phyloP scores from a whole-genome alignment of 805 yeast species.

The Candida pseudoglaebosa region DNA sequence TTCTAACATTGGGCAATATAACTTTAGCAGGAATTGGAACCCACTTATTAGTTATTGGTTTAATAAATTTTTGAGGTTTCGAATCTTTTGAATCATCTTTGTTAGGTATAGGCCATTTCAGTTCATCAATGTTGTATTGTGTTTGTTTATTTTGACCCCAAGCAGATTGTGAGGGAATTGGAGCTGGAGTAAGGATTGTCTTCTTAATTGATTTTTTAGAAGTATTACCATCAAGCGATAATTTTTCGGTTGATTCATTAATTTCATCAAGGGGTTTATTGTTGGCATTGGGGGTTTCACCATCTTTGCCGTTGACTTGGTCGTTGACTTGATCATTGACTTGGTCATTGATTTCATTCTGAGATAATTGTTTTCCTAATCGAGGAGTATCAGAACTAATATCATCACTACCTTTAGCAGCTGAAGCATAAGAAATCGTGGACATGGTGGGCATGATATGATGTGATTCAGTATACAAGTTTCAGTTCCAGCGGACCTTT shows the following conservation, averaged over 20 bases:
- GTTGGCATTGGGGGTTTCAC: slow-evolving; percentile 3
- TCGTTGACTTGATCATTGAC: slow-evolving; percentile 10
- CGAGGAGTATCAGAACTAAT: too few species aligned
- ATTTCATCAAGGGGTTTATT: slow-evolving; percentile 8
- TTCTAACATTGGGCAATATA: slow-evolving; percentile 34
- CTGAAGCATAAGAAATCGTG: slow-evolving; percentile 3
- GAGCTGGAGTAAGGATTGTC: slow-evolving; percentile 42
- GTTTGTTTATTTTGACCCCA: slow-evolving; percentile 31
- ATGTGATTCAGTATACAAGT: too few species aligned
- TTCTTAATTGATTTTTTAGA: slow-evolving; percentile 12
- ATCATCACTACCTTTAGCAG: slow-evolving; percentile 5
- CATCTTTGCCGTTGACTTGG: too few species aligned
- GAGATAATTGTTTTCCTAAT: too few species aligned
- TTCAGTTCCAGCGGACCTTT: too few species aligned
- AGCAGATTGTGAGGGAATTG: slow-evolving; percentile 40
- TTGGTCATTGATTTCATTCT: too few species aligned
- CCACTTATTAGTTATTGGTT: slow-evolving; percentile 42
- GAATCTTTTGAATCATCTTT: slow-evolving; percentile 17
- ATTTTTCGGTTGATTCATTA: slow-evolving; percentile 7
- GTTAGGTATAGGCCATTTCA: slow-evolving; percentile 44
- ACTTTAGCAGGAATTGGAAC: slow-evolving; percentile 43
- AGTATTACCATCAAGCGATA: slow-evolving; percentile 14
- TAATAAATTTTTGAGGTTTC: slow-evolving; percentile 31
- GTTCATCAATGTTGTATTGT: slow-evolving; percentile 30
- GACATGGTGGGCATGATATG: slow-evolving; percentile 4